Evolutionary conservation across 2,329 filamentous ascomycete species (phyloP).

Genomic region (Fusarium nurragi): DNA sequence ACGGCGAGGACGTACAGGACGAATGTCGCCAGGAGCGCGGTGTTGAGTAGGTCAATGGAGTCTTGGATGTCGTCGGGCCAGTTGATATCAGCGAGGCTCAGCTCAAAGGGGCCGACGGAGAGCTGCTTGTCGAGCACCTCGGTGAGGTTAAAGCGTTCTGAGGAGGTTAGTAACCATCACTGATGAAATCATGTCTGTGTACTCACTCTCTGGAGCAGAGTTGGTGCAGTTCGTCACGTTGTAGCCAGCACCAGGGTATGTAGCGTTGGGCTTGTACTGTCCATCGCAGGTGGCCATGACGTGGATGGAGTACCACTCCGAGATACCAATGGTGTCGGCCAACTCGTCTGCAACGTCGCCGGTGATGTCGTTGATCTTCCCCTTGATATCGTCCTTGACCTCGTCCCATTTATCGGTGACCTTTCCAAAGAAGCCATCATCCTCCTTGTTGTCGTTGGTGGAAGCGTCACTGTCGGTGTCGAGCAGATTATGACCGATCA

Average conservation of each 20-base stretch:
- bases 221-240: conserved; percentile 58
- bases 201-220: conserved; percentile 52
- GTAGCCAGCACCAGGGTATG: conserved; percentile 49
- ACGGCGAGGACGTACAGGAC: conserved; percentile 59
- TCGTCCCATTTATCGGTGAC: conserved; percentile 46
- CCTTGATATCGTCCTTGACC: conserved; percentile 49
- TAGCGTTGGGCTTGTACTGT: conserved; percentile 56
- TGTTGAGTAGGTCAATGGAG: conserved; percentile 61
- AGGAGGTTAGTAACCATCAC: not conserved
- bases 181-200: not conserved
- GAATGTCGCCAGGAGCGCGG: conserved; percentile 58
- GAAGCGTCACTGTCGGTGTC: conserved; percentile 39
- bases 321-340: conserved; percentile 56
- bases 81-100: conserved; percentile 58
- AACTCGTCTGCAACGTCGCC: conserved; percentile 54
- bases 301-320: conserved; percentile 63
- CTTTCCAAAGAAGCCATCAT: conserved; percentile 45
- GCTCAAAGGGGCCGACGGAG: conserved; percentile 54
- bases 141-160: conserved; percentile 58
- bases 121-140: conserved; percentile 58
- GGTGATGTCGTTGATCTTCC: conserved; percentile 53
- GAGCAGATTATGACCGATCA: conserved; percentile 50
- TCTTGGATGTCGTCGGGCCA: conserved; percentile 57
- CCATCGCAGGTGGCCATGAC: conserved; percentile 60
- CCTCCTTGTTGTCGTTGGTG: conserved; percentile 37